phyloP scores from a whole-genome alignment of 129 eudicot species.

The Flaveria sonorensis region DNA sequence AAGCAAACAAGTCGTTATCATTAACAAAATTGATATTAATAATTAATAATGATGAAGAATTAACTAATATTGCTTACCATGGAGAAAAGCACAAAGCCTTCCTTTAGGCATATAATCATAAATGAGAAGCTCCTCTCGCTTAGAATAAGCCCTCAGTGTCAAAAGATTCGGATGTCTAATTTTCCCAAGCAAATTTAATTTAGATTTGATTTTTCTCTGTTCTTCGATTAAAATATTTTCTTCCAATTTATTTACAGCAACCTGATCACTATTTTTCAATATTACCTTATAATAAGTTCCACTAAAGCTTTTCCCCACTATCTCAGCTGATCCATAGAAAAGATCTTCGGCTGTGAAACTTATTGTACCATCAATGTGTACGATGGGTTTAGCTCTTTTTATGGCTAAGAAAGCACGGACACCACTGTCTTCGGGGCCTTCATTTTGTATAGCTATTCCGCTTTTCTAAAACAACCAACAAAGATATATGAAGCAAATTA shows the following conservation, averaged over 20 bases:
- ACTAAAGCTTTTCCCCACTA: conserved; percentile 36
- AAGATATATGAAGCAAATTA: no score
- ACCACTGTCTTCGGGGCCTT: neutral
- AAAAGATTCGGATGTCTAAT: conserved; percentile 59
- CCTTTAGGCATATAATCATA: conserved; percentile 61
- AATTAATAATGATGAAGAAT: no score
- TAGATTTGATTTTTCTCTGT: neutral
- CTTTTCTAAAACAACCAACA: neutral
- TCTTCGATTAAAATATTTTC: no score
- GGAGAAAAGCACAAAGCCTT: conserved; percentile 57
- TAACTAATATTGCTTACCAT: conserved; percentile 31
- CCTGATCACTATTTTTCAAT: conserved; percentile 55
- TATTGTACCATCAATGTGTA: conserved; percentile 56
- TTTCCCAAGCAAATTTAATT: conserved; percentile 37
- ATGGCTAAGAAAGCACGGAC: neutral
- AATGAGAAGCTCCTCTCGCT: conserved; percentile 50
- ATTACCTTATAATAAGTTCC: conserved; percentile 66
- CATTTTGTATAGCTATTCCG: neutral
- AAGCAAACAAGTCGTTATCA: no score
- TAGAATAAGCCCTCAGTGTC: conserved; percentile 54
- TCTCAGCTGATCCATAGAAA: conserved; percentile 51
- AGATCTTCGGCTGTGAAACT: conserved; percentile 61
- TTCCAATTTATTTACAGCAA: conserved; percentile 53
- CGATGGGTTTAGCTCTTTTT: conserved; percentile 14
- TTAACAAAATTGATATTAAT: no score